phyloP scores from a whole-genome alignment of 345 rosid species.

The Citrus sinensis region DVS_A1.0 CM039166.1:11775501-11776000 shows the following conservation, averaged over 20 bases:
- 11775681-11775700: conserved; percentile 12
- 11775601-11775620: conserved; percentile 29
- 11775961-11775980: conserved; percentile 42
- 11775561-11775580: conserved; percentile 32
- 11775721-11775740: conserved; percentile 34
- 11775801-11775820: conserved; percentile 44
- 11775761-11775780: conserved; percentile 69
- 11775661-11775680: conserved; percentile 15
- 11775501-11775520: conserved; percentile 40
- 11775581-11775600: conserved; percentile 26
- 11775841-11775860: conserved; percentile 41
- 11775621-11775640: conserved; percentile 23
- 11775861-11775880: conserved; percentile 35
- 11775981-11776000: conserved; percentile 41
- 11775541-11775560: conserved; percentile 21
- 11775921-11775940: conserved; percentile 38
- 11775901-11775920: conserved; percentile 50
- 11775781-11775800: conserved; percentile 55
- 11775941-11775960: conserved; percentile 56
- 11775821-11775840: conserved; percentile 34
- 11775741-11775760: conserved; percentile 50
- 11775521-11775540: conserved; percentile 65
- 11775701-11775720: conserved; percentile 46
- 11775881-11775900: conserved; percentile 53
- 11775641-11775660: conserved; percentile 19